Evolutionary conservation across 768 basidiomycete species (phyloP).

Genomic region (Sarcodon aspratus): DNA sequence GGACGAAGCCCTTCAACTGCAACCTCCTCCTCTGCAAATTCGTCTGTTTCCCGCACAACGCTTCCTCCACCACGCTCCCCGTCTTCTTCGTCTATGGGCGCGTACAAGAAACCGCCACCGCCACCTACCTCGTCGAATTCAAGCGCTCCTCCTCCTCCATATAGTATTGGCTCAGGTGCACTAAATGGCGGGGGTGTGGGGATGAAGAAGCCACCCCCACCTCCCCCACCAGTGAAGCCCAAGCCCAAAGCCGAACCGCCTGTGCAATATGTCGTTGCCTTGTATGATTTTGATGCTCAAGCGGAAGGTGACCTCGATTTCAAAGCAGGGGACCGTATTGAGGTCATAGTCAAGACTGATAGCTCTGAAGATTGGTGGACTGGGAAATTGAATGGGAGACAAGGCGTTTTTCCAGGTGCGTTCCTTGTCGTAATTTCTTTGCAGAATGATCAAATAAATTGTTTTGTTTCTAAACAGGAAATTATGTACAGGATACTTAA

Average conservation of each 20-base stretch:
- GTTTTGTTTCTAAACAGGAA: conserved; percentile 4
- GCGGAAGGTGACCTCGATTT: conserved; percentile 92
- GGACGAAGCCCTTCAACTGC: conserved; percentile 8
- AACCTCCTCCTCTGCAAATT: conserved; percentile 11
- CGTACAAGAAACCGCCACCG: conserved; percentile 31
- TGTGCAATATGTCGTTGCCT: conserved; percentile 69
- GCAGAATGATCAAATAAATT: conserved; percentile 3
- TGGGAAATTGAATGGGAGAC: conserved; percentile 66
- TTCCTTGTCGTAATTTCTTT: conserved; percentile 7
- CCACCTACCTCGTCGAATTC: conserved; percentile 21
- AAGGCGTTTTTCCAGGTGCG: conserved; percentile 86
- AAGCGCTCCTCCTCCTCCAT: conserved; percentile 26
- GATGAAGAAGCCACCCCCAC: conserved; percentile 74
- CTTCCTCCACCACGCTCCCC: conserved; percentile 25
- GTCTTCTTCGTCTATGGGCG: conserved; percentile 17
- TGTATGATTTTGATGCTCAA: conserved; percentile 94
- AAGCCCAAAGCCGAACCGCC: conserved; percentile 64
- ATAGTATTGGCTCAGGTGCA: conserved; percentile 15
- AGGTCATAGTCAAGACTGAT: conserved; percentile 72
- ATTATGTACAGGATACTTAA: conserved; percentile 7
- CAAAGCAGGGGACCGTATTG: conserved; percentile 81
- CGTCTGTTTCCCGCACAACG: conserved; percentile 6
- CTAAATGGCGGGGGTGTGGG: conserved; percentile 27
- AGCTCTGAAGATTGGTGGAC: conserved; percentile 98
- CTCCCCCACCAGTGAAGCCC: conserved; percentile 84